phyloP scores from a whole-genome alignment of 2,329 filamentous ascomycete species.

The Teratosphaeria nubilosa region DNA sequence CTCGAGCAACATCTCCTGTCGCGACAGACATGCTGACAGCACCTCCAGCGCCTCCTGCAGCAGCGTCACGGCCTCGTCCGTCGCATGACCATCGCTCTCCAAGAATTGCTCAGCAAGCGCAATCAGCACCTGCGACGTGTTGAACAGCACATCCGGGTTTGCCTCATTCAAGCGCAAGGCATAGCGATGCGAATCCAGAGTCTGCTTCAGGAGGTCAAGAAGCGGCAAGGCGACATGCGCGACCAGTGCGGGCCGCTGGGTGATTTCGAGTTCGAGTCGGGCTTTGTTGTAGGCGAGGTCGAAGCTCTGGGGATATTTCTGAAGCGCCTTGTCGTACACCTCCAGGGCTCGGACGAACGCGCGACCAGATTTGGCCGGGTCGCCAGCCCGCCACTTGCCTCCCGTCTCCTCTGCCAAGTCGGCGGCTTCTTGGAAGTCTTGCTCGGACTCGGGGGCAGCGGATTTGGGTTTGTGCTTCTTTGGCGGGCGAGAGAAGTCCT shows the following conservation, averaged over 20 bases:
- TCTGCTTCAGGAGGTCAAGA: conserved; percentile 47
- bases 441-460: conserved; percentile 45
- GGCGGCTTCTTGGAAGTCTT: conserved; percentile 59
- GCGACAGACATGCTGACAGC: conserved; percentile 41
- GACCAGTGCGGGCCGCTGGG: conserved; percentile 55
- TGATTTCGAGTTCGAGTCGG: conserved; percentile 58
- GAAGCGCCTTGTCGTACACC: conserved; percentile 54
- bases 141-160: conserved; percentile 61
- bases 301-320: conserved; percentile 51
- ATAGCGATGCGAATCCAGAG: conserved; percentile 54
- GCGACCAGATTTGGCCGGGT: conserved; percentile 53
- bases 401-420: conserved; percentile 62
- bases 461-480: conserved; percentile 31
- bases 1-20: conserved; percentile 37
- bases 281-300: conserved; percentile 72
- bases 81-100: conserved; percentile 37
- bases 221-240: conserved; percentile 45
- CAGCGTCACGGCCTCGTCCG: conserved; percentile 38
- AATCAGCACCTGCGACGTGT: conserved; percentile 59
- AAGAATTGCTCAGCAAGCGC: conserved; percentile 52
- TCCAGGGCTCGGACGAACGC: conserved; percentile 57
- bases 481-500: conserved; percentile 20
- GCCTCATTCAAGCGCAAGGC: conserved; percentile 50
- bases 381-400: conserved; percentile 64
- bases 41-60: conserved; percentile 53